Evolutionary conservation across 148 eudicot genomes (phyloP), one percentile per base, ranked within the genome.

Genomic region (Oxyria digyna): DNA sequence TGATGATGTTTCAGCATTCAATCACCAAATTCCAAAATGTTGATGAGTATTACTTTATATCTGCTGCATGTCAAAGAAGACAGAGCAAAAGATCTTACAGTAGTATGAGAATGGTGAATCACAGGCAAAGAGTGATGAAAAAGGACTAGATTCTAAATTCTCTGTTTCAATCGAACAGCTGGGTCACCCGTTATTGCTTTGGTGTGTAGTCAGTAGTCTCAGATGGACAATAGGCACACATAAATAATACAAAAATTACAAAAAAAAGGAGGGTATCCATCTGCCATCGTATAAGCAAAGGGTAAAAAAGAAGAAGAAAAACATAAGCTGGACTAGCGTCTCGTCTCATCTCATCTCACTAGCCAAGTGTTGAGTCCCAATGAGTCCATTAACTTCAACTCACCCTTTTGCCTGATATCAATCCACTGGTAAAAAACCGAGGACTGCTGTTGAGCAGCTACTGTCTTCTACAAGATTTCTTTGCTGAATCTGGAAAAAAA

Each of bases 391-490:
- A 50, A 50, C 10, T 50, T 21, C n/a, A 50, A 50, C 29, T 50
- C 27, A 50, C 59, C 59, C 59, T 50, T 50, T 50, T 23, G 26
- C 27, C 59, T n/a, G 59, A 20, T 50, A 50, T 50, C 59, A 50
- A 50, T 23, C 27, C 27, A 21, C 27, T 21, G 21, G 59, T 20
- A 20, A 20, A 27, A 7, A 50, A 50, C 59, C 59, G 27, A 20
- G 59, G 9, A 21, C 5, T 50, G 57, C 57, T 20, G 57, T 50
- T 50, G n/a, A 50, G 57, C 59, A 50, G 59, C 59, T 50, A 11
- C 15, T 8, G 3, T 50, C 18, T 50, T 21, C 59, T 50, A 50
- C 59, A 50, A 23, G 59, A 50, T 50, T 26, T 20, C 59, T 21
- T 21, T 23, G 27, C 29, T 50, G 57, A 50, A 50, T 20, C 57